Evolutionary conservation across 2,329 filamentous ascomycete species (phyloP).

Genomic region (Monosporascus sp.): DNA sequence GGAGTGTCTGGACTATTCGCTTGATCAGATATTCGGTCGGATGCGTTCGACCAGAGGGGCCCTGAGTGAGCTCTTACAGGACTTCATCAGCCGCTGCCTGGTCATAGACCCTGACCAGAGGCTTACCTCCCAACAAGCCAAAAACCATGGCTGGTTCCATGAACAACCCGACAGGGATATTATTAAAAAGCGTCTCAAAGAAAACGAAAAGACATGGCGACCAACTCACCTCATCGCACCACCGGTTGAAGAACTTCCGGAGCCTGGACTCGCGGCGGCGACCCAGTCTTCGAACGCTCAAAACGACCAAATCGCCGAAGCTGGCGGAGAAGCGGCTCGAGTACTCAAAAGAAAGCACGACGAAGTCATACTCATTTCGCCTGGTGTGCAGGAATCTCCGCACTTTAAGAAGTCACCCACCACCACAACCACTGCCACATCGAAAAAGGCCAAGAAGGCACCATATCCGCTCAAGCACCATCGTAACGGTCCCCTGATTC

Average conservation of each 20-base stretch:
- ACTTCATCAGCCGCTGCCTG: constrained; percentile 32
- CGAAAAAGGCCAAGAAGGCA: too few relatives aligned
- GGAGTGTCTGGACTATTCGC: constrained; percentile 12
- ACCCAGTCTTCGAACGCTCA: too few relatives aligned
- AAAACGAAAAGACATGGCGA: constrained; percentile 12
- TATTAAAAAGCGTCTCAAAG: constrained; percentile 4
- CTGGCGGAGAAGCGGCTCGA: too few relatives aligned
- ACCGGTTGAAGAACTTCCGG: constrained; percentile 17
- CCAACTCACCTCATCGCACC: constrained; percentile 12
- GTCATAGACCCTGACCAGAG: constrained; percentile 23
- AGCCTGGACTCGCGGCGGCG: not conserved
- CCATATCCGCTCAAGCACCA: too few relatives aligned
- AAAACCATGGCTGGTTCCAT: constrained; percentile 33
- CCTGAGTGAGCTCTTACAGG: constrained; percentile 14
- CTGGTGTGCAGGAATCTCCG: too few relatives aligned
- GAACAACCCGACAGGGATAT: constrained; percentile 1
- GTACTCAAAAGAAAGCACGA: not conserved
- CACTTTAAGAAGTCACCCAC: too few relatives aligned
- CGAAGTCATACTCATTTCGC: too few relatives aligned
- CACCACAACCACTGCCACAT: too few relatives aligned
- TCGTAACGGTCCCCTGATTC: too few relatives aligned
- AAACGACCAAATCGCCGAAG: not conserved
- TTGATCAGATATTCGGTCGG: constrained; percentile 4
- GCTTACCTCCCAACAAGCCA: constrained; percentile 26
- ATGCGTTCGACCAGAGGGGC: constrained; percentile 1